Evolutionary conservation across 2,329 filamentous ascomycete species (phyloP), one percentile per base, ranked within the genome.

Genomic region (Metarhizium guizhouense): DNA sequence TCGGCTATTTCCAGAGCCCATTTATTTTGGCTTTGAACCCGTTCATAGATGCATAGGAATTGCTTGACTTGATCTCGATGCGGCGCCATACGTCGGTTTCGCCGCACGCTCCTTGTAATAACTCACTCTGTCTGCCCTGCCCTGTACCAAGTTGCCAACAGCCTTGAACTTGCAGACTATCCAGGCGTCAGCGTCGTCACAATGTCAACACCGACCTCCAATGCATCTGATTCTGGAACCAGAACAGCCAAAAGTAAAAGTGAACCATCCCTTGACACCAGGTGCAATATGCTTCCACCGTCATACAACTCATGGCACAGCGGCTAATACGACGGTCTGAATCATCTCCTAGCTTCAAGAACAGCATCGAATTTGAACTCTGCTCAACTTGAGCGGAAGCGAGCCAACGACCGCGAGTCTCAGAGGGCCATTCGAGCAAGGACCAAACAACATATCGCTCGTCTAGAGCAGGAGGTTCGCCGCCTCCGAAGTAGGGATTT

Each of bases 391-490:
- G 54, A 48, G 3, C 54, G 54, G 18, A 55, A 55, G 34, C 47
- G 54, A 42, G 54, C 54, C 43, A 55, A 55, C 34, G 50, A 55
- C 20, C 50, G 54, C 29, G 49, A 52, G 20, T 55, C 42, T 1
- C 54, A 55, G 43, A 52, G 54, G 40, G 49, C 32, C 11, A 55
- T 55, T 42, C 49, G 54, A 11, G 49, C 49, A 11, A 52, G 54
- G 25, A 55, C 47, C 20, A 55, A 55, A 20, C 30, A 52, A 42
- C 43, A 47, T 11, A 52, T 55, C 14, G 50, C 40, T 25, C 47
- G 50, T 5, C 49, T 55, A 16, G 40, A 52, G 34, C 42, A 45
- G 6, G 54, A 55, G 49, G 43, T 55, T 13, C 48, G 51, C 18
- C 40, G 51, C 14, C 49, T 55, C 18, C 54, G 43, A 32, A 55